phyloP scores from a whole-genome alignment of 371 early-diverging fungal species.

The Cokeromyces recurvatus region DNA sequence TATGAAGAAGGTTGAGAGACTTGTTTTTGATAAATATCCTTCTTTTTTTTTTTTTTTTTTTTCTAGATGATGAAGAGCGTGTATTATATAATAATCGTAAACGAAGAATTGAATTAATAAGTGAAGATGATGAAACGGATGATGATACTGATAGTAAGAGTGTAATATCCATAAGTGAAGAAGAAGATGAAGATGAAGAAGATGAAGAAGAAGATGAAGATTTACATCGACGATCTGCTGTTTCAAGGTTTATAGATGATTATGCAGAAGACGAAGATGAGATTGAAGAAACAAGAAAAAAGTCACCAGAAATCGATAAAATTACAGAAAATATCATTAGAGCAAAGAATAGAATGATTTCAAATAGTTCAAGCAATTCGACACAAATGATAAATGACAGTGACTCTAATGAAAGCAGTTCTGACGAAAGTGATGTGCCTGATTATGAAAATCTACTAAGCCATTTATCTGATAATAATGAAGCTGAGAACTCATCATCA shows the following conservation, averaged over 20 bases:
- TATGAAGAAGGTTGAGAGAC: neutral
- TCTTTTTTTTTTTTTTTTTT: neutral
- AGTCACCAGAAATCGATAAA: neutral
- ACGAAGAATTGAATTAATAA: neutral
- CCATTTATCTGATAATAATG: too few species aligned
- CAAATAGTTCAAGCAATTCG: too few species aligned
- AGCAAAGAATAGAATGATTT: constrained; percentile 1
- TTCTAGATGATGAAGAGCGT: neutral
- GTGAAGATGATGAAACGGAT: neutral
- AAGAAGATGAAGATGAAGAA: neutral
- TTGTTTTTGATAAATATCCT: neutral
- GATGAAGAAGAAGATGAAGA: neutral
- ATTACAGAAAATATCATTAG: constrained; percentile 1
- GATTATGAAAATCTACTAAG: neutral
- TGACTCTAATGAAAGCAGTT: neutral
- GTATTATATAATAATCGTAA: neutral
- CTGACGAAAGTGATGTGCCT: constrained; percentile 1
- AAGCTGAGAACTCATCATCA: too few species aligned
- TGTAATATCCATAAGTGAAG: neutral
- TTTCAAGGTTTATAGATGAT: constrained; percentile 1
- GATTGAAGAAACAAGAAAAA: neutral
- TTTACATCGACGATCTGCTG: neutral
- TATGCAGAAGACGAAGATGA: constrained; percentile 1
- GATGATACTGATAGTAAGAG: neutral
- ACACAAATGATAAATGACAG: neutral